Conservation (phyloP, 441 rosid genomes). For the Syzygium syzygioides region DNA sequence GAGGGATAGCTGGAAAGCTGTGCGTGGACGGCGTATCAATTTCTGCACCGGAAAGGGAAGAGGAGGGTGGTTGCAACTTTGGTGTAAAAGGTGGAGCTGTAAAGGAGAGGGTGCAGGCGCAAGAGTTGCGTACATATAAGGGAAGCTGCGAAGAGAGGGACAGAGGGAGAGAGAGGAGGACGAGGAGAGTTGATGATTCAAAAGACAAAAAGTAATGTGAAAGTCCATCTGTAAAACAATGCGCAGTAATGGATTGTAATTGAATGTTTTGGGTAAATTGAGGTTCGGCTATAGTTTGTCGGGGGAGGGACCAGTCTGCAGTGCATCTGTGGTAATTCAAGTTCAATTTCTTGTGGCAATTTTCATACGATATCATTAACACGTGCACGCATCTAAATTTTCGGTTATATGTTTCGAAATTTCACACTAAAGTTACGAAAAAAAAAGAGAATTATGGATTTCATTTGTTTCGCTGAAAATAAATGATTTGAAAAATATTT, state of each 20-base stretch:
- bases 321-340: background rate
- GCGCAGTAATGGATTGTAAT: background rate
- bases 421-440: background rate
- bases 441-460: background rate
- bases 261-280: background rate
- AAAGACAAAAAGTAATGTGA: background rate
- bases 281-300: background rate
- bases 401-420: background rate
- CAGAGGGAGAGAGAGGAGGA: background rate
- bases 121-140: background rate
- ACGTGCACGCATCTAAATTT: background rate
- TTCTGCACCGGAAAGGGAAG: background rate
- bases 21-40: background rate
- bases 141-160: background rate
- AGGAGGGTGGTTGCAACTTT: background rate
- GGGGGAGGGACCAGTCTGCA: background rate
- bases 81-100: background rate
- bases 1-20: conserved; percentile 10
- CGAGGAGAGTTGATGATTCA: background rate
- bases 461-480: no score
- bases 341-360: background rate
- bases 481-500: no score
- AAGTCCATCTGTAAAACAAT: background rate
- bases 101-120: background rate
- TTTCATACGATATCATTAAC: background rate